Evolutionary conservation across 192 early-diverging fungal genomes (phyloP).

Genomic region (Coemansia sp.): DNA sequence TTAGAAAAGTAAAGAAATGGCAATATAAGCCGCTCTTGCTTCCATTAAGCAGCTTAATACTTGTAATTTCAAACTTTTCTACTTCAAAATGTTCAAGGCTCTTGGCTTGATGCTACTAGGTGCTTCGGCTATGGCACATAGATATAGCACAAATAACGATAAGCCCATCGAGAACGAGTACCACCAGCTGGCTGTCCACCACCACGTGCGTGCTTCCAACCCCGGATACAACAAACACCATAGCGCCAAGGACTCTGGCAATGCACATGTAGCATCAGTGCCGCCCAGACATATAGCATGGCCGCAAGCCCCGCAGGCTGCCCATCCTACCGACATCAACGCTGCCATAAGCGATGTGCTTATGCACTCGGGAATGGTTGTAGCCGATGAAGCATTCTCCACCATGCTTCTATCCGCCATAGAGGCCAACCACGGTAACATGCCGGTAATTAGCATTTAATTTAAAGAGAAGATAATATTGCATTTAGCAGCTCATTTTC

Average conservation of each 20-base stretch:
- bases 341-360: slow-evolving; percentile 22
- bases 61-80: background rate
- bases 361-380: slow-evolving; percentile 7
- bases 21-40: no score
- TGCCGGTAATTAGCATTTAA: slow-evolving; percentile 28
- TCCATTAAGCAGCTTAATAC: no score
- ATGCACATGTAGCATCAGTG: no score
- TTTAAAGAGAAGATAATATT: slow-evolving; percentile 8
- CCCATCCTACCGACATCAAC: background rate
- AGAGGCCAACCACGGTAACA: slow-evolving; percentile 19
- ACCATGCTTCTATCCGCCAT: slow-evolving; percentile 29
- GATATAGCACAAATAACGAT: background rate
- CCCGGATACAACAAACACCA: background rate
- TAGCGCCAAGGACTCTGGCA: no score
- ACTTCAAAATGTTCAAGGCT: slow-evolving; percentile 5
- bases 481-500: slow-evolving; percentile 54
- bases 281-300: no score
- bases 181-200: background rate
- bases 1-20: no score
- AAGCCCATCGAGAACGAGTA: slow-evolving; percentile 2
- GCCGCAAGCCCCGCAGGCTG: no score
- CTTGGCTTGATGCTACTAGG: slow-evolving; percentile 20
- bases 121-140: background rate
- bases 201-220: slow-evolving; percentile 1
- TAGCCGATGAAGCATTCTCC: slow-evolving; percentile 22